Evolutionary conservation across 208 protist genomes (phyloP).

Genomic region (Trypanosoma conorhini): DNA sequence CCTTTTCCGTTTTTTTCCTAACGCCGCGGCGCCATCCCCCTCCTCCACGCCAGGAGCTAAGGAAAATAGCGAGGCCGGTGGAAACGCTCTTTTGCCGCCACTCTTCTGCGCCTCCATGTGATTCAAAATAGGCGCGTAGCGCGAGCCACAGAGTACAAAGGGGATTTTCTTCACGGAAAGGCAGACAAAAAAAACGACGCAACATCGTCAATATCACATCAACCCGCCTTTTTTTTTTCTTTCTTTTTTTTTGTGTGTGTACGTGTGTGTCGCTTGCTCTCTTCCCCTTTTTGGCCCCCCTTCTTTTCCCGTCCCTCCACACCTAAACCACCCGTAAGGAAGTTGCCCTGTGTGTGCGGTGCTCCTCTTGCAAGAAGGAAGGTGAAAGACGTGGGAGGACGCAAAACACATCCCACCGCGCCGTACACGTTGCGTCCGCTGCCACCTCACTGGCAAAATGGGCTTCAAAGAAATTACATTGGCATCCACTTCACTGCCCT

Average conservation of each 20-base stretch:
- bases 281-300: neutral
- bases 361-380: neutral
- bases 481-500: neutral
- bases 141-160: conserved; percentile 32
- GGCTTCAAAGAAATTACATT: neutral
- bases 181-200: conserved; percentile 3
- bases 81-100: conserved; percentile 5
- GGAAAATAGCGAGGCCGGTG: neutral
- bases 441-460: too few species aligned
- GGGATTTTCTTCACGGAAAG: conserved; percentile 26
- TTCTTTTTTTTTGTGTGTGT: conserved; percentile 4
- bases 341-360: neutral
- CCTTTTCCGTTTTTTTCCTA: conserved; percentile 43
- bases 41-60: neutral
- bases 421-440: neutral
- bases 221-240: neutral
- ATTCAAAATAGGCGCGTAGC: conserved; percentile 22
- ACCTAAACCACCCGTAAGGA: neutral
- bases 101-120: neutral
- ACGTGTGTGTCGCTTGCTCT: neutral
- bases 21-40: neutral
- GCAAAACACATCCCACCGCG: neutral
- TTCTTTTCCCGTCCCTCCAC: neutral
- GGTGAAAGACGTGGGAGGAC: neutral
- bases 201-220: conserved; percentile 11